A percentile compares a stretch with the other conserved stretches of the same genome.
These are phyloP conservation scores for Plasmodium gallinaceum DNA, from an alignment of 169 alveolate genomes.

Conservation along the genomic window DNA sequence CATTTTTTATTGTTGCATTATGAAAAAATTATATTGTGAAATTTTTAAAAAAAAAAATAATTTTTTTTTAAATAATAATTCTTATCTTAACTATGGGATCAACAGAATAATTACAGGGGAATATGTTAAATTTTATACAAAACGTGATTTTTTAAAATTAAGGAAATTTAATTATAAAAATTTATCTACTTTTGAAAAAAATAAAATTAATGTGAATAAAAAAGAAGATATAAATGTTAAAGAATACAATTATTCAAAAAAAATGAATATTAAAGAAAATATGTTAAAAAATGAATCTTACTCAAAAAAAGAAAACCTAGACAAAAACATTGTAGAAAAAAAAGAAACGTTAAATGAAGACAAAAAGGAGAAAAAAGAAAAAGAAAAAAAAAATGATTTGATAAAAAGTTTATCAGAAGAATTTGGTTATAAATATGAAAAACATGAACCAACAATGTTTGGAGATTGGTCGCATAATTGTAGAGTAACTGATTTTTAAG, in stretches of 20 bases:
- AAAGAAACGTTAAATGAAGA: not conserved
- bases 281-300: not conserved
- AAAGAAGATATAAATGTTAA: not conserved
- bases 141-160: slow-evolving; percentile 4
- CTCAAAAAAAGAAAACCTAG: not conserved
- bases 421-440: slow-evolving; percentile 81
- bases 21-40: slow-evolving; percentile 6
- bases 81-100: slow-evolving; percentile 3
- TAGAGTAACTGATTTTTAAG: slow-evolving; percentile 85
- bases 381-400: not conserved
- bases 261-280: not conserved
- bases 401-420: slow-evolving; percentile 55
- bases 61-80: not conserved
- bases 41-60: slow-evolving; percentile 15
- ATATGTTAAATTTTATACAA: not conserved
- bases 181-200: slow-evolving; percentile 22
- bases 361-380: slow-evolving; percentile 3
- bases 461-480: slow-evolving; percentile 89
- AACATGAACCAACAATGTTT: slow-evolving; percentile 88
- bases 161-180: not conserved
- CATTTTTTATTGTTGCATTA: not conserved
- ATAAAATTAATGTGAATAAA: not conserved
- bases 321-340: slow-evolving; percentile 5
- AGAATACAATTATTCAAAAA: not conserved
- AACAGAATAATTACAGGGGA: not conserved